phyloP scores from a whole-genome alignment of 305 asterid genomes.

The Andrographis paniculata region DNA sequence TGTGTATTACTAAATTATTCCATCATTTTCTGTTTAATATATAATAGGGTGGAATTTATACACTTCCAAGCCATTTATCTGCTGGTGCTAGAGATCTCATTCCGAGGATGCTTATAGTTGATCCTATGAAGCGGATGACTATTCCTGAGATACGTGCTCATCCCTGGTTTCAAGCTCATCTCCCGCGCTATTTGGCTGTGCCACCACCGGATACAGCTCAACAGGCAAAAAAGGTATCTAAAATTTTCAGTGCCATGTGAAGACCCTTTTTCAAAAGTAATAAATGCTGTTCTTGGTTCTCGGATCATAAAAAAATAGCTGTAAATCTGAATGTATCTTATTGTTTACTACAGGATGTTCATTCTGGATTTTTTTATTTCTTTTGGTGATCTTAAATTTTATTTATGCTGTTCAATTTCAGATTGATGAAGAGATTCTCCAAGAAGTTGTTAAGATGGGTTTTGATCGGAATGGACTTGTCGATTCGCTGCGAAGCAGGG shows the following conservation, averaged over 20 bases:
- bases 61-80: constrained; percentile 84
- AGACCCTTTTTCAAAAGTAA: no score
- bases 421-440: constrained; percentile 96
- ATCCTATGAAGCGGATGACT: constrained; percentile 85
- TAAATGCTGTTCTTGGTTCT: no score
- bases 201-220: constrained; percentile 85
- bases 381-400: no score
- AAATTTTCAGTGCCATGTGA: no score
- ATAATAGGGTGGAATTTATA: constrained; percentile 73
- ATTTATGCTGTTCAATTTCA: constrained; percentile 28
- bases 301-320: no score
- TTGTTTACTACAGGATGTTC: no score
- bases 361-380: no score
- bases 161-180: constrained; percentile 85
- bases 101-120: constrained; percentile 87
- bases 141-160: constrained; percentile 85
- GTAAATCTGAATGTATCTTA: no score
- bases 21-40: constrained; percentile 15
- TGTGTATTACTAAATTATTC: constrained; percentile 2
- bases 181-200: constrained; percentile 87
- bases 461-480: constrained; percentile 58
- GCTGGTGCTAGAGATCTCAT: constrained; percentile 83
- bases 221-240: constrained; percentile 86
- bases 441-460: constrained; percentile 83
- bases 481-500: constrained; percentile 78